Evolutionary conservation across 129 eudicot genomes (phyloP).

Genomic region (Oenanthe sinensis): DNA sequence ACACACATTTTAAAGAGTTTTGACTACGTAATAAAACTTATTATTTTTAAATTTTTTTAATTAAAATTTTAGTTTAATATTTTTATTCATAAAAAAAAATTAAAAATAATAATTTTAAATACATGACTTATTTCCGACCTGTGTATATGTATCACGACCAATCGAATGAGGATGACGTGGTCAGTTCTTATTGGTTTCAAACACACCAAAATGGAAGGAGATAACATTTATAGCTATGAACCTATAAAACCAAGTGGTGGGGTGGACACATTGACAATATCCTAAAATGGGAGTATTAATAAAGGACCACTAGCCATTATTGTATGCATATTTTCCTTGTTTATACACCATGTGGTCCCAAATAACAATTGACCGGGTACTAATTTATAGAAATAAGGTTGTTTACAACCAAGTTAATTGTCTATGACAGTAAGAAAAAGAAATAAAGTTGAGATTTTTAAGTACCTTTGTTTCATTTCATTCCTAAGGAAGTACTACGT

Average conservation of each 20-base stretch:
- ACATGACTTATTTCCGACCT: no score
- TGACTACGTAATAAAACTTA: no score
- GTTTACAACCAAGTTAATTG: not conserved
- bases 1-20: no score
- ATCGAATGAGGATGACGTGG: not conserved
- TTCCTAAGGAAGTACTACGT: not conserved
- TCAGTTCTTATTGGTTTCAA: not conserved
- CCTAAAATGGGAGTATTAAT: not conserved
- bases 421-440: not conserved
- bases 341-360: not conserved
- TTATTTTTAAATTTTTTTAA: no score
- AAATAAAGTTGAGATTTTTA: not conserved
- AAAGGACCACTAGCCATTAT: constrained; percentile 1
- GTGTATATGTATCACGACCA: not conserved
- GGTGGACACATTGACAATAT: not conserved
- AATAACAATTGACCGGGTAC: not conserved
- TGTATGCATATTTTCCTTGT: not conserved
- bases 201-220: constrained; percentile 5
- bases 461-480: not conserved
- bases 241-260: not conserved
- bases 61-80: no score
- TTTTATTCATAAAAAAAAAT: no score
- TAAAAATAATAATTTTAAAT: no score
- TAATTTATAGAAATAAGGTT: not conserved
- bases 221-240: not conserved